phyloP scores from a whole-genome alignment of 371 early-diverging fungal genomes.

The Choanephora cucurbitarum region DNA sequence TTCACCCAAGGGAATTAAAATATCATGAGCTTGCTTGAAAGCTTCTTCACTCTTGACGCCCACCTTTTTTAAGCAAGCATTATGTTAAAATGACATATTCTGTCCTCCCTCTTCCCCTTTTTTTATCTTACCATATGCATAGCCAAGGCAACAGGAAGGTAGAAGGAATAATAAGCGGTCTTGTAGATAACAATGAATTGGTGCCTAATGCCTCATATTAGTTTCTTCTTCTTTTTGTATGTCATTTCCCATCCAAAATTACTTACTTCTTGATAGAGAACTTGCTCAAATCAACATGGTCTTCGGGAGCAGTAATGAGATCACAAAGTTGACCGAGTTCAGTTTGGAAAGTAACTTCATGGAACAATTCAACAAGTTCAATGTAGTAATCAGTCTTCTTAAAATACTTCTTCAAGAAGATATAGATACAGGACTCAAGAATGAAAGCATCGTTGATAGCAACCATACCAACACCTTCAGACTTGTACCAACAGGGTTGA shows the following conservation, averaged over 20 bases:
- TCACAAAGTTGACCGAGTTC: constrained; percentile 97
- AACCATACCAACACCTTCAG: constrained; percentile 80
- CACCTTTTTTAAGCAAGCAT: no score
- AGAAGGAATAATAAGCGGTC: constrained; percentile 99
- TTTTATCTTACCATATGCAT: constrained; percentile 76
- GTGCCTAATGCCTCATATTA: constrained; percentile 62
- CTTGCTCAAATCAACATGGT: constrained; percentile 83
- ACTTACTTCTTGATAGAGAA: constrained; percentile 87
- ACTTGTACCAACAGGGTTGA: constrained; percentile 94
- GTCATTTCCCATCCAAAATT: not conserved
- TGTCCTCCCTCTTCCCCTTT: not conserved
- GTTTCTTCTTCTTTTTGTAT: no score
- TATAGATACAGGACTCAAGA: constrained; percentile 88
- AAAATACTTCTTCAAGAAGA: constrained; percentile 92
- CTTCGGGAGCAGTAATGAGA: constrained; percentile 95
- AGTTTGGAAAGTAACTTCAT: constrained; percentile 94
- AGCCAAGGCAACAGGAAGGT: constrained; percentile 94
- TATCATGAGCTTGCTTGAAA: constrained; percentile 78
- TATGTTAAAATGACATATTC: not conserved
- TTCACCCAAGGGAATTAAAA: constrained; percentile 92
- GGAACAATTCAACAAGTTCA: constrained; percentile 90
- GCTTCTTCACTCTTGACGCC: constrained; percentile 77
- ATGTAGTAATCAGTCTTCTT: constrained; percentile 78
- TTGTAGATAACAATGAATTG: constrained; percentile 95
- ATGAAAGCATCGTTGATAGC: constrained; percentile 97